Conservation (phyloP, 805 yeast genomes). For the Candida succiphila region DNA sequence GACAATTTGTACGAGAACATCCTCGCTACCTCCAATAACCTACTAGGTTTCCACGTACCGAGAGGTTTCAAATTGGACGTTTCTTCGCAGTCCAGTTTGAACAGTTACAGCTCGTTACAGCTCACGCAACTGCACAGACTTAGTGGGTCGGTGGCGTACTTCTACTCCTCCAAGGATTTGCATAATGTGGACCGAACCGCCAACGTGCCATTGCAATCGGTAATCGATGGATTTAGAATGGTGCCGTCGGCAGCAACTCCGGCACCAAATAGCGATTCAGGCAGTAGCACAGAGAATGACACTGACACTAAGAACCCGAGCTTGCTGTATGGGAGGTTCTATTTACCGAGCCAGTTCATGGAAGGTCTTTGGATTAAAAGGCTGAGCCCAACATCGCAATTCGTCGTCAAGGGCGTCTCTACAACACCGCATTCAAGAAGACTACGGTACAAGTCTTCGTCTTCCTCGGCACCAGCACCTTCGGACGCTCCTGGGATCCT, state of each 20-base stretch:
- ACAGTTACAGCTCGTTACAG: slow-evolving; percentile 65
- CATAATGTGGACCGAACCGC: slow-evolving; percentile 39
- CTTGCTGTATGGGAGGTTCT: slow-evolving; percentile 76
- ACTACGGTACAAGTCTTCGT: slow-evolving; percentile 51
- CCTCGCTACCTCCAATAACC: slow-evolving; percentile 55
- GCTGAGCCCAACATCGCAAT: slow-evolving; percentile 47
- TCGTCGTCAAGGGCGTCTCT: slow-evolving; percentile 67
- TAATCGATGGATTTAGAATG: slow-evolving; percentile 57
- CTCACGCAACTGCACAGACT: slow-evolving; percentile 54
- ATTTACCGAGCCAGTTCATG: slow-evolving; percentile 74
- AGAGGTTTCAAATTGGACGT: slow-evolving; percentile 54
- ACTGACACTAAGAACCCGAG: slow-evolving; percentile 18
- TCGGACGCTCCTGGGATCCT: slow-evolving; percentile 77
- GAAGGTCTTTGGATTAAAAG: slow-evolving; percentile 81
- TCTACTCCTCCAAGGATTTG: slow-evolving; percentile 59
- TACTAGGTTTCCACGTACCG: slow-evolving; percentile 70
- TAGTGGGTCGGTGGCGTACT: slow-evolving; percentile 76
- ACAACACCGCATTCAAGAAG: slow-evolving; percentile 64
- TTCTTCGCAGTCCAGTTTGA: slow-evolving; percentile 58
- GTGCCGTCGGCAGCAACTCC: too few species aligned
- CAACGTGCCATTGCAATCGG: slow-evolving; percentile 50
- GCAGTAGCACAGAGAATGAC: background rate
- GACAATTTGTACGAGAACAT: slow-evolving; percentile 72
- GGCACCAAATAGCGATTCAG: too few species aligned
- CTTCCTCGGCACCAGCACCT: slow-evolving; percentile 65